Conservation (phyloP, 2,329 filamentous ascomycete species). For the Fusarium stilboides region DNA sequence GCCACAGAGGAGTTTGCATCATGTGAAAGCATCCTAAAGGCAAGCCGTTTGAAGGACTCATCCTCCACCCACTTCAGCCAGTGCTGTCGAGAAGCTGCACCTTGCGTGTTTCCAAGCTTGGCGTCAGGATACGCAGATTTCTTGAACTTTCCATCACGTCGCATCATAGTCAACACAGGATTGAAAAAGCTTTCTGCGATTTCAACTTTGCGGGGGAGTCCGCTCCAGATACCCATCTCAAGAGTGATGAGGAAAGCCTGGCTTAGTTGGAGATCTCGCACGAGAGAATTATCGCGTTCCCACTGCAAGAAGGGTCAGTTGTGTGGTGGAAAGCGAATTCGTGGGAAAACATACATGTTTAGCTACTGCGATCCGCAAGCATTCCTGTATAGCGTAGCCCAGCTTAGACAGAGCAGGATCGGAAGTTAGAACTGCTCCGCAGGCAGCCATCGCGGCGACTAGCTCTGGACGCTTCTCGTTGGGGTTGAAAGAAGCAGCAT, state of each 20-base stretch:
- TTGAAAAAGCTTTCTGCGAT: constrained; percentile 58
- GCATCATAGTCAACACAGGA: constrained; percentile 56
- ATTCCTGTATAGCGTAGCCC: constrained; percentile 60
- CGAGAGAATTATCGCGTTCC: constrained; percentile 54
- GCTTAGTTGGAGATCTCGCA: constrained; percentile 51
- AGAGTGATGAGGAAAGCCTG: constrained; percentile 56
- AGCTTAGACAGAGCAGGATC: constrained; percentile 57
- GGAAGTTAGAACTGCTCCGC: constrained; percentile 56
- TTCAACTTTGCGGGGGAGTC: constrained; percentile 57
- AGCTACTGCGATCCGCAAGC: constrained; percentile 45
- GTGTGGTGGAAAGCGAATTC: rapidly evolving
- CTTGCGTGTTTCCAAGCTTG: constrained; percentile 6
- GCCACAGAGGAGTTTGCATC: constrained; percentile 52
- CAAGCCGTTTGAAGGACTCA: constrained; percentile 53
- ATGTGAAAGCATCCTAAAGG: constrained; percentile 50
- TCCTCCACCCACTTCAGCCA: constrained; percentile 51
- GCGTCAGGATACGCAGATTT: constrained; percentile 41
- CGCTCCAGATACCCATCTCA: constrained; percentile 57
- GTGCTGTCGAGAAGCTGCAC: constrained; percentile 24
- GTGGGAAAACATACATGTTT: constrained; percentile 25
- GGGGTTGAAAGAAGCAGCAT: constrained; percentile 56
- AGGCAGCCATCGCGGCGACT: constrained; percentile 55
- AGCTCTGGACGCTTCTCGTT: constrained; percentile 56
- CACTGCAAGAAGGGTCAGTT: constrained; percentile 39
- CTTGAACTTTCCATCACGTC: constrained; percentile 53